These are phyloP conservation scores for Angophora floribunda DNA, from an alignment of 345 rosid species.

Conservation along the genomic window DNA sequence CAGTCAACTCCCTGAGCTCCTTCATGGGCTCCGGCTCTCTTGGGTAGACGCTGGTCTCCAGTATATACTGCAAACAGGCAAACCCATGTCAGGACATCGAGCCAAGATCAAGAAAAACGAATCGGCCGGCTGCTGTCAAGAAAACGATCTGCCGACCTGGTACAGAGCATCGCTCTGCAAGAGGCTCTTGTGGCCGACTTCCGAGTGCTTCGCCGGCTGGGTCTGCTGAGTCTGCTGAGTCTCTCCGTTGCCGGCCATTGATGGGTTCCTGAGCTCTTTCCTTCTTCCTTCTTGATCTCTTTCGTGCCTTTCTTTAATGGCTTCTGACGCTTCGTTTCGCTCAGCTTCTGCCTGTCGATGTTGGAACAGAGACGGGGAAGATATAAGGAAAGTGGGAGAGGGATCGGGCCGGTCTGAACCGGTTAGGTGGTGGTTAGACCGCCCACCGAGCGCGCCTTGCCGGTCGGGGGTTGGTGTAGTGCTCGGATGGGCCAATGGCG, in stretches of 20 bases:
- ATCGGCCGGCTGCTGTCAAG: no score
- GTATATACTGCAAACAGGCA: slow-evolving; percentile 43
- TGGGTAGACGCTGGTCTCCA: slow-evolving; percentile 98
- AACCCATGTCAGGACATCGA: neutral
- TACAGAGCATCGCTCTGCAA: slow-evolving; percentile 89
- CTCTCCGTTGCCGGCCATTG: slow-evolving; percentile 46
- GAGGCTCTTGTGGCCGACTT: slow-evolving; percentile 96
- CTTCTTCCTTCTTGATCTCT: neutral
- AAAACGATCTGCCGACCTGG: slow-evolving; percentile 37
- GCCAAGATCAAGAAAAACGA: neutral
- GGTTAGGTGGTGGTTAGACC: slow-evolving; percentile 5
- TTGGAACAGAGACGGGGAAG: neutral
- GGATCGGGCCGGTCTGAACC: slow-evolving; percentile 12
- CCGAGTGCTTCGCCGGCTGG: slow-evolving; percentile 60
- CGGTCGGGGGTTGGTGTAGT: slow-evolving; percentile 30
- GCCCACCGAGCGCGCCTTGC: neutral
- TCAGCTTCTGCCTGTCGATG: neutral
- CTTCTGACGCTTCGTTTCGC: neutral
- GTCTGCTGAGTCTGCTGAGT: slow-evolving; percentile 49
- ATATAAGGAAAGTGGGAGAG: neutral
- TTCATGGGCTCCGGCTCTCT: slow-evolving; percentile 94
- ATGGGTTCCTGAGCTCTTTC: neutral
- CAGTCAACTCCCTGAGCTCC: slow-evolving; percentile 89
- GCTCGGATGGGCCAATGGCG: neutral
- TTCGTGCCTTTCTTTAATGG: neutral